A percentile compares a stretch with the other conserved stretches of the same genome.
Conservation (phyloP, 2,329 filamentous ascomycete species). For the Colletotrichum trifolii region DNA sequence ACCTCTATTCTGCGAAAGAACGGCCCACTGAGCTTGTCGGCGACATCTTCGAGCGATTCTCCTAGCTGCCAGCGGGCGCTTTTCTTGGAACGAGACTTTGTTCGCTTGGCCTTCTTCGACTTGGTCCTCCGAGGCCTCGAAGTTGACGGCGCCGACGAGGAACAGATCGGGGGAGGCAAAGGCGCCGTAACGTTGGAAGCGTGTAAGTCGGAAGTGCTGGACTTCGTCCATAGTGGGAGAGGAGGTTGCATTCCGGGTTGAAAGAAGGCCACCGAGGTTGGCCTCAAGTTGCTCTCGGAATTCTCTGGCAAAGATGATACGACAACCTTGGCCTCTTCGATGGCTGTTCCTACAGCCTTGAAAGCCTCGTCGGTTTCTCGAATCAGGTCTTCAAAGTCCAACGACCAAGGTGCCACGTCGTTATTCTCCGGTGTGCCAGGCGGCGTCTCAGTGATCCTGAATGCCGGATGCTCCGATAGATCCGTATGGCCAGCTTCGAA, state of each 20-base stretch:
- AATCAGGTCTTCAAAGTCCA: slow-evolving; percentile 58
- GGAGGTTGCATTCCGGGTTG: slow-evolving; percentile 31
- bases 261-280: slow-evolving; percentile 30
- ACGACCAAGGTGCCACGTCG: slow-evolving; percentile 42
- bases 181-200: slow-evolving; percentile 39
- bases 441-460: slow-evolving; percentile 16
- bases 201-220: slow-evolving; percentile 37
- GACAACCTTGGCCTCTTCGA: slow-evolving; percentile 50
- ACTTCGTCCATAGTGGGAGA: slow-evolving; percentile 34
- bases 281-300: background rate
- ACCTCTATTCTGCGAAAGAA: slow-evolving; percentile 67
- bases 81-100: slow-evolving; percentile 42
- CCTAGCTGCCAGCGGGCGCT: slow-evolving; percentile 63
- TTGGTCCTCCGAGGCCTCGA: slow-evolving; percentile 53
- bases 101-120: slow-evolving; percentile 48
- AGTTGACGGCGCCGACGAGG: slow-evolving; percentile 45
- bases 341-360: slow-evolving; percentile 54
- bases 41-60: slow-evolving; percentile 57
- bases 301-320: slow-evolving; percentile 37
- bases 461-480: slow-evolving; percentile 12
- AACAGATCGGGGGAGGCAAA: slow-evolving; percentile 42
- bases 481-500: slow-evolving; percentile 21
- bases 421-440: slow-evolving; percentile 21
- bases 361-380: slow-evolving; percentile 63
- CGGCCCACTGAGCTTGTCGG: slow-evolving; percentile 66